phyloP scores from a whole-genome alignment of 441 rosid genomes.

The Rhodomyrtus psidioides region DNA sequence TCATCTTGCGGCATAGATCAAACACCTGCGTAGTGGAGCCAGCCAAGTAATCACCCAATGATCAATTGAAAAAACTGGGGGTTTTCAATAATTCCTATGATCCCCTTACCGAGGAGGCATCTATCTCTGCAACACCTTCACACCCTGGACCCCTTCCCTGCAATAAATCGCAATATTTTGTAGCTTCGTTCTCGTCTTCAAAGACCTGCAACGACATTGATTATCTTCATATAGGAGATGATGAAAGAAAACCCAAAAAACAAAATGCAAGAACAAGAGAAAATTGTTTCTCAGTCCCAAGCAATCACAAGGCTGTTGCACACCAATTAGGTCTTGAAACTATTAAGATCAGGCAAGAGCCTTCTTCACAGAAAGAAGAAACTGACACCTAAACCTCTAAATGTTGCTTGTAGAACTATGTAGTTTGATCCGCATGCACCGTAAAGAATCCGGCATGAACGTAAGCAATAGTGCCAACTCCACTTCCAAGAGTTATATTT shows the following conservation, averaged over 20 bases:
- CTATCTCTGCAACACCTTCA: slow-evolving; percentile 95
- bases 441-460: neutral
- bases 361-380: neutral
- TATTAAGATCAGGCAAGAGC: neutral
- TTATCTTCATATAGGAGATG: neutral
- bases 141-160: slow-evolving; percentile 96
- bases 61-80: neutral
- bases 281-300: neutral
- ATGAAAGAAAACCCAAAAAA: neutral
- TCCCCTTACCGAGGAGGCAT: slow-evolving; percentile 78
- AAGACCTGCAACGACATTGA: slow-evolving; percentile 43
- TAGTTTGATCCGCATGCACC: neutral
- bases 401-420: neutral
- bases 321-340: neutral
- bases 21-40: slow-evolving; percentile 47
- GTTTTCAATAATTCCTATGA: neutral
- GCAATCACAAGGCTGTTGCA: neutral
- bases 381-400: neutral
- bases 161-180: slow-evolving; percentile 74
- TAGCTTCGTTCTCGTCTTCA: slow-evolving; percentile 91
- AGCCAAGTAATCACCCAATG: neutral
- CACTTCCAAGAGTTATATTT: neutral
- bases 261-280: neutral
- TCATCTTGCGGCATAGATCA: slow-evolving; percentile 80
- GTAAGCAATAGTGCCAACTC: neutral